Conservation (phyloP, 495 filamentous ascomycete genomes). For the Oidiodendron maius region DNA sequence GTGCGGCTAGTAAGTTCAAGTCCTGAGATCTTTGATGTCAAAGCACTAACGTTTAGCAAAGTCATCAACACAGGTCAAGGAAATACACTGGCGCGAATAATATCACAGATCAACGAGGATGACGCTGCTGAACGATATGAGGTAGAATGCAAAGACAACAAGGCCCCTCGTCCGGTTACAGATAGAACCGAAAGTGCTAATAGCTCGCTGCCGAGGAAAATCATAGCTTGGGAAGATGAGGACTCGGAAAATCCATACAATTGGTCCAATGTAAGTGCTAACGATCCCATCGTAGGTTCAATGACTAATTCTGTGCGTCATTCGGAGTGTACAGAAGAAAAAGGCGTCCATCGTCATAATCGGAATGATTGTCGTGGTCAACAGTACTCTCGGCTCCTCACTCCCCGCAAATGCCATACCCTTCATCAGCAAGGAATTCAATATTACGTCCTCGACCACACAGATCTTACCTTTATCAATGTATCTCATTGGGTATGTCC, state of each 20-base stretch:
- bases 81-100: slow-evolving; percentile 12
- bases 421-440: slow-evolving; percentile 40
- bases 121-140: slow-evolving; percentile 30
- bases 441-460: slow-evolving; percentile 44
- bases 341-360: slow-evolving; percentile 52
- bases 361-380: slow-evolving; percentile 60
- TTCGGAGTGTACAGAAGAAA: slow-evolving; percentile 28
- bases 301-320: neutral
- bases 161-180: slow-evolving; percentile 14
- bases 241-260: slow-evolving; percentile 53
- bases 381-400: slow-evolving; percentile 67
- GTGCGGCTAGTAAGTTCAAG: too few relatives aligned
- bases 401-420: slow-evolving; percentile 48
- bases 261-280: slow-evolving; percentile 36
- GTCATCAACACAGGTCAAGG: neutral
- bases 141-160: slow-evolving; percentile 31
- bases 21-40: too few relatives aligned
- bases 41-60: too few relatives aligned
- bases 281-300: neutral
- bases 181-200: slow-evolving; percentile 6
- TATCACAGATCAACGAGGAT: slow-evolving; percentile 30
- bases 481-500: slow-evolving; percentile 64
- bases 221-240: slow-evolving; percentile 42
- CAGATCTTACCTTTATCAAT: slow-evolving; percentile 71
- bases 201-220: slow-evolving; percentile 24